Evolutionary conservation across 352 stramenopile species (phyloP).

Genomic region (Globisporangium orthogonon): DNA sequence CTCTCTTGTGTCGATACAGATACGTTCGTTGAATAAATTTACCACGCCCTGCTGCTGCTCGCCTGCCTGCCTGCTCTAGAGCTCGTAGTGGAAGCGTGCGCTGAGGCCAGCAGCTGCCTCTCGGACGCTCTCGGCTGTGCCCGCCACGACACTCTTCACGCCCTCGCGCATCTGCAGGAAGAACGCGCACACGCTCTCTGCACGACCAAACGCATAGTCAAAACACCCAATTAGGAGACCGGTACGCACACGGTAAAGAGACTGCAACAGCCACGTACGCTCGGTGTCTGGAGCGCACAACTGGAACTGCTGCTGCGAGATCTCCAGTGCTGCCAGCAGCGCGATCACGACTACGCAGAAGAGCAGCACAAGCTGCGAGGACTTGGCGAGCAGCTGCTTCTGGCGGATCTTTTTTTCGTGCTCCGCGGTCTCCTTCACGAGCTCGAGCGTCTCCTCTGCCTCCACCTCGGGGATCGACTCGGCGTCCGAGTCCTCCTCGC

Average conservation of each 20-base stretch:
- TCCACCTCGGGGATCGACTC: constrained; percentile 42
- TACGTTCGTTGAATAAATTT: constrained; percentile 15
- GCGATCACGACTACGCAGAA: constrained; percentile 33
- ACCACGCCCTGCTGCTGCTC: constrained; percentile 7
- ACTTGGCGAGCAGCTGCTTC: constrained; percentile 4
- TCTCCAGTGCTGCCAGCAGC: constrained; percentile 43
- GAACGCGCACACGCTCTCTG: constrained; percentile 17
- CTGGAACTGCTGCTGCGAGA: constrained; percentile 39
- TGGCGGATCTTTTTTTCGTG: constrained; percentile 18
- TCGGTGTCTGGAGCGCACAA: constrained; percentile 35
- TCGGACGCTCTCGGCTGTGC: constrained; percentile 19
- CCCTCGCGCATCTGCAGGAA: constrained; percentile 32
- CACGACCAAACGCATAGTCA: neutral
- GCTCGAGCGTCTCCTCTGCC: constrained; percentile 27
- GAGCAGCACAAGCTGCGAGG: constrained; percentile 26
- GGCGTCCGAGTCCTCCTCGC: constrained; percentile 31
- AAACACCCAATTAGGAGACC: neutral
- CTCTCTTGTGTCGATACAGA: neutral
- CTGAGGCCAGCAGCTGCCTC: constrained; percentile 6
- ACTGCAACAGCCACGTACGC: constrained; percentile 3
- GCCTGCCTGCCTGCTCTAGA: constrained; percentile 3
- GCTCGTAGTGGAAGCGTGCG: constrained; percentile 9
- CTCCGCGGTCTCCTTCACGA: constrained; percentile 36
- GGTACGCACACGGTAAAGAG: neutral
- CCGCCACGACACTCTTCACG: constrained; percentile 24